Percentiles rank a stretch among this genome's conserved stretches.
Conservation (phyloP, 2,329 filamentous ascomycete genomes). For the Lasiodiplodia citricola region DNA sequence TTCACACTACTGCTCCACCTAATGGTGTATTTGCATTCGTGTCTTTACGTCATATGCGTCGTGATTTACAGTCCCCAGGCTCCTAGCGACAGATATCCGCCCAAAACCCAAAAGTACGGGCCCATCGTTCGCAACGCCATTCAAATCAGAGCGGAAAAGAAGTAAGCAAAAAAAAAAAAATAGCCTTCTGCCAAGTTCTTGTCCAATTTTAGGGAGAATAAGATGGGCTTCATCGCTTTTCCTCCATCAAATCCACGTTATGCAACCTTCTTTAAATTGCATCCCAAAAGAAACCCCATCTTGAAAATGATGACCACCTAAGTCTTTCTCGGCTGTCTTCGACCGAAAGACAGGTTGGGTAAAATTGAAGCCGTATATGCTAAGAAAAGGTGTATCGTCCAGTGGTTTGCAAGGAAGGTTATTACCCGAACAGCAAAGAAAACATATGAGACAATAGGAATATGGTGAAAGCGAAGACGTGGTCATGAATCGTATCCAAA, state of each 20-base stretch:
- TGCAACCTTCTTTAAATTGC: background rate
- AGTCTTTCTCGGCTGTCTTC: background rate
- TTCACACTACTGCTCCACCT: background rate
- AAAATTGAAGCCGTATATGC: background rate
- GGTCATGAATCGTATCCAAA: background rate
- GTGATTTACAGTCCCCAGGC: background rate
- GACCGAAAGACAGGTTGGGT: background rate
- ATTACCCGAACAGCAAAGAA: background rate
- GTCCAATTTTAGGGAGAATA: background rate
- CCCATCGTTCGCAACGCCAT: background rate
- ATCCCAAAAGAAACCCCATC: background rate
- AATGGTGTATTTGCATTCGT: slow-evolving; percentile 3
- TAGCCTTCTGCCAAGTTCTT: background rate
- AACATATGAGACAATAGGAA: background rate
- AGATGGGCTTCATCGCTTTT: background rate
- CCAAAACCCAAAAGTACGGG: background rate
- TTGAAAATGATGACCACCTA: background rate
- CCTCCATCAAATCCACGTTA: background rate
- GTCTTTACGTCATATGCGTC: slow-evolving; percentile 20
- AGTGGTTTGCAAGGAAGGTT: background rate
- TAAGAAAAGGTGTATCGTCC: background rate
- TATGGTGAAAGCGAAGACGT: background rate
- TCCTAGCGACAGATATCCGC: background rate
- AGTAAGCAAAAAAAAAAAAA: background rate
- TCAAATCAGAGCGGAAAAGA: background rate